A percentile compares a stretch with the other conserved stretches of the same genome.
Evolutionary conservation across 306 rosid species (phyloP).

Genomic region (Vachellia collinsii): DNA sequence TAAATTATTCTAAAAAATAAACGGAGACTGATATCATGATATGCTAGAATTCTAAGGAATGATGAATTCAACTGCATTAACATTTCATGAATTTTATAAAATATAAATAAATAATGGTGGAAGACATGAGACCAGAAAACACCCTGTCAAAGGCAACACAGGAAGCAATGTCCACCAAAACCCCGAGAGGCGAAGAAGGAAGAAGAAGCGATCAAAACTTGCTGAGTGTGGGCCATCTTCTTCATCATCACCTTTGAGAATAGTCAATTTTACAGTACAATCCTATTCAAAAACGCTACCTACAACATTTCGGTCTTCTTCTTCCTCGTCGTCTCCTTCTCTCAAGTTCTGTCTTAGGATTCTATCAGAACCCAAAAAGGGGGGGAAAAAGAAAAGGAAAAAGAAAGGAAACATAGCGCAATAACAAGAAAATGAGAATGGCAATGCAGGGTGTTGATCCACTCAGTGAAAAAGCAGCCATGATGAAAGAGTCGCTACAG

Average conservation of each 20-base stretch:
- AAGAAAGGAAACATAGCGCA: conserved; percentile 20
- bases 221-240: conserved; percentile 4
- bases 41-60: neutral
- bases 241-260: neutral
- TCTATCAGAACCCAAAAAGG: neutral
- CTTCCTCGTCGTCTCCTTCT: neutral
- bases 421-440: conserved; percentile 54
- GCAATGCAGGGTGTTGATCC: conserved; percentile 60
- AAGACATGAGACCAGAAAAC: neutral
- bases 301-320: neutral
- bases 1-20: neutral
- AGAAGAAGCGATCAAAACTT: neutral
- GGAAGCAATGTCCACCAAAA: conserved; percentile 1
- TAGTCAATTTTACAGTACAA: neutral
- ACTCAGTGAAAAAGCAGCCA: conserved; percentile 72
- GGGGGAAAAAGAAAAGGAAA: neutral
- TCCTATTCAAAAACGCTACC: neutral
- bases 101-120: neutral
- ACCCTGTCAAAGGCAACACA: conserved; percentile 1
- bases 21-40: no score
- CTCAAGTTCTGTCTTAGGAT: conserved; percentile 1
- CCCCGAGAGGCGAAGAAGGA: neutral
- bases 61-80: neutral
- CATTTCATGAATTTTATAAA: neutral
- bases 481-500: conserved; percentile 84